Evolutionary conservation across 805 yeast genomes (phyloP).

Genomic region (Pichia membranifaciens): DNA sequence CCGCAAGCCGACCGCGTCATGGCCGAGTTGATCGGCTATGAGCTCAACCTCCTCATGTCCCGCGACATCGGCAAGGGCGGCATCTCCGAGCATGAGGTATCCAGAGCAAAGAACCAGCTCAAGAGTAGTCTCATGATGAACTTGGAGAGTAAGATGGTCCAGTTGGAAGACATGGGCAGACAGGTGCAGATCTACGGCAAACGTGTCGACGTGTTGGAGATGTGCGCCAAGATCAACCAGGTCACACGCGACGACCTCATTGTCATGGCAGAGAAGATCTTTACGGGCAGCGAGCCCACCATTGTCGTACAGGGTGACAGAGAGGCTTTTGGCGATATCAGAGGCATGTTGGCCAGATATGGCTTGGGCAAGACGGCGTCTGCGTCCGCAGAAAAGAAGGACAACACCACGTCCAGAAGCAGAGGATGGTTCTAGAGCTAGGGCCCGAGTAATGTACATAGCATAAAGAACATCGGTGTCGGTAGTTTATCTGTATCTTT

Average conservation of each 20-base stretch:
- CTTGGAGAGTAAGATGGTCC: constrained; percentile 87
- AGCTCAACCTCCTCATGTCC: constrained; percentile 44
- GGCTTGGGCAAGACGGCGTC: constrained; percentile 55
- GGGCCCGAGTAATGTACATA: too few species aligned
- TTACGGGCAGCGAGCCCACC: constrained; percentile 76
- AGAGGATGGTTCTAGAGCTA: constrained; percentile 11
- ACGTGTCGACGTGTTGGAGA: constrained; percentile 68
- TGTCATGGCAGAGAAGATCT: constrained; percentile 65
- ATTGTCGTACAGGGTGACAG: constrained; percentile 86
- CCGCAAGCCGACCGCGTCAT: constrained; percentile 83
- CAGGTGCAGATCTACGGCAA: constrained; percentile 83
- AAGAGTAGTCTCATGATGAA: constrained; percentile 86
- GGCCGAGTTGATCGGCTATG: constrained; percentile 71
- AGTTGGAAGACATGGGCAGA: constrained; percentile 90
- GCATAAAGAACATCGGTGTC: too few species aligned
- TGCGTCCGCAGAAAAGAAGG: not conserved
- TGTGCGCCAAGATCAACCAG: constrained; percentile 69
- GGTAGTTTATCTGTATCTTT: too few species aligned
- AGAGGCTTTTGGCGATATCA: constrained; percentile 80
- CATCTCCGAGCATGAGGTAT: constrained; percentile 64
- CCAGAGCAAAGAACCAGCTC: constrained; percentile 88
- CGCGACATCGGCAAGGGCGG: constrained; percentile 48
- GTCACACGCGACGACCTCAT: constrained; percentile 64
- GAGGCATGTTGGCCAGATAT: constrained; percentile 53
- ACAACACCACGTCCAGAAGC: not conserved